A percentile compares a stretch with the other conserved stretches of the same genome.
These are phyloP conservation scores for Cydonia oblonga DNA, from an alignment of 331 rosid genomes.

Conservation along the genomic window DNA sequence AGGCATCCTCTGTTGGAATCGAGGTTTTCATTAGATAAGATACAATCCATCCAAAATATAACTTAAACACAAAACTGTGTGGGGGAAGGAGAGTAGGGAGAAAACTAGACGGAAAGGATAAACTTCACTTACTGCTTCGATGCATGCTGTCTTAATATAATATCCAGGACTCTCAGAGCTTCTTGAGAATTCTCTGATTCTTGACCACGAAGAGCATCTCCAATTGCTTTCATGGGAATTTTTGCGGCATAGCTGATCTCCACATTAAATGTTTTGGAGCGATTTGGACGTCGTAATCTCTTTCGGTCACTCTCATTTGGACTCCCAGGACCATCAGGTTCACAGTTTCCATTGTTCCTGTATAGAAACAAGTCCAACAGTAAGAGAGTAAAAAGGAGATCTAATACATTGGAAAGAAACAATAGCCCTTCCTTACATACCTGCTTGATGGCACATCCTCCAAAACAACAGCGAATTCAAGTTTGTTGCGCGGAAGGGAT, in stretches of 20 bases:
- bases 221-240: conserved; percentile 73
- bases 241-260: conserved; percentile 76
- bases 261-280: conserved; percentile 58
- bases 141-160: conserved; percentile 85
- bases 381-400: not conserved
- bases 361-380: not conserved
- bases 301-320: conserved; percentile 57
- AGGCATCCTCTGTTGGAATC: conserved; percentile 71
- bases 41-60: not conserved
- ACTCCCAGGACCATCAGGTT: conserved; percentile 47
- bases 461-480: conserved; percentile 68
- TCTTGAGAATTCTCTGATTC: conserved; percentile 78
- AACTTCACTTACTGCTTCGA: conserved; percentile 62
- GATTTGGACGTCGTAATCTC: conserved; percentile 56
- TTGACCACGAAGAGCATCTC: conserved; percentile 68
- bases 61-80: not conserved
- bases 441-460: conserved; percentile 60
- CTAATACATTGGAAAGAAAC: not conserved
- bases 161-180: conserved; percentile 80
- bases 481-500: conserved; percentile 67
- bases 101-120: not conserved
- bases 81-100: not conserved
- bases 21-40: not conserved
- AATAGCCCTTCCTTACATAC: conserved; percentile 14
- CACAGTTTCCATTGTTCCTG: conserved; percentile 56